These are phyloP conservation scores for Penicillium turbatum DNA, from an alignment of 495 filamentous ascomycete species.

Conservation along the genomic window DNA sequence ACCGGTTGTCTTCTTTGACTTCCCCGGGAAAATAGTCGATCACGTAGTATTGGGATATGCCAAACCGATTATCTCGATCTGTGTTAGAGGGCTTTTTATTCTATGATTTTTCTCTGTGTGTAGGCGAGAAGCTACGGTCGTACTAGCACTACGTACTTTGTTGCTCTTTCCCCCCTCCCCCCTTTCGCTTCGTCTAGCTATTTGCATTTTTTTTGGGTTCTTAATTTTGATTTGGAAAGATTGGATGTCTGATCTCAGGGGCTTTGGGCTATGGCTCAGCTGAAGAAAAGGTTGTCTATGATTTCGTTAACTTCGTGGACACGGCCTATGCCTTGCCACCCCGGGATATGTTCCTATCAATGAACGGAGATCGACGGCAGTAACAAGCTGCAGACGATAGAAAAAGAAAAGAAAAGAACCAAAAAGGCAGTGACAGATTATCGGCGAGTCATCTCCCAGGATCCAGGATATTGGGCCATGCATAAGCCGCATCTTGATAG, in stretches of 20 bases:
- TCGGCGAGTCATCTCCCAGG: constrained; percentile 25
- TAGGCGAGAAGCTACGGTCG: constrained; percentile 1
- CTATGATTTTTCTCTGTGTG: background rate
- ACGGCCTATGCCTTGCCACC: background rate
- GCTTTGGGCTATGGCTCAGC: constrained; percentile 2
- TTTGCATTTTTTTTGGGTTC: background rate
- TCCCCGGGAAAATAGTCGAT: background rate
- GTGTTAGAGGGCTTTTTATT: constrained; percentile 13
- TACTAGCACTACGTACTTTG: constrained; percentile 9
- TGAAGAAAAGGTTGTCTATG: background rate
- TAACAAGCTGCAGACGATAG: background rate
- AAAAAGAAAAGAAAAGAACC: background rate
- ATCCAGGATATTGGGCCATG: constrained; percentile 29
- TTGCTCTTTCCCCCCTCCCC: background rate
- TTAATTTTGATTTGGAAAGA: constrained; percentile 4
- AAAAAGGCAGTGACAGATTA: constrained; percentile 11
- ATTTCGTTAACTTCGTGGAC: background rate
- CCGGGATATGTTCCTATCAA: constrained; percentile 7
- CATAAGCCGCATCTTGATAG: constrained; percentile 25
- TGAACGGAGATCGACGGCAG: constrained; percentile 16
- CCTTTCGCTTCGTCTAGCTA: too few relatives aligned
- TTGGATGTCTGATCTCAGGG: constrained; percentile 29
- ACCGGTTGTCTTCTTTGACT: background rate
- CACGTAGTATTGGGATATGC: constrained; percentile 1
- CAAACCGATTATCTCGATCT: constrained; percentile 17